Percentiles rank a stretch among this genome's conserved stretches.
These are phyloP conservation scores for Penicillium occitanis DNA, from an alignment of 2,329 filamentous ascomycete species.

Conservation along the genomic window DNA sequence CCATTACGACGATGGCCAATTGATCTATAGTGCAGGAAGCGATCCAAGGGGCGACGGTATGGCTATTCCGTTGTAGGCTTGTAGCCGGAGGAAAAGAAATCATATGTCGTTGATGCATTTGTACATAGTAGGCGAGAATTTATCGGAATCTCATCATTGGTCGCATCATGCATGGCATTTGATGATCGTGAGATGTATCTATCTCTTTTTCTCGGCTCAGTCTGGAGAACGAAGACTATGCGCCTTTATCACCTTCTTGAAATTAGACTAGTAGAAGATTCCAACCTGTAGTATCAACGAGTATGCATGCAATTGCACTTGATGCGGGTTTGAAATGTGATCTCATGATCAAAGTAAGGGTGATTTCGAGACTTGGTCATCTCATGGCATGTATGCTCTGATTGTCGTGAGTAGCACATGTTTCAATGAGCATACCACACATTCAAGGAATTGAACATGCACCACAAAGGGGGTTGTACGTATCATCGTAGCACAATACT, in stretches of 20 bases:
- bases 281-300: not conserved
- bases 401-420: not conserved
- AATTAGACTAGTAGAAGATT: not conserved
- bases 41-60: conserved; percentile 83
- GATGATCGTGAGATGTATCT: conserved; percentile 5
- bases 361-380: not conserved
- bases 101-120: not conserved
- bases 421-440: not conserved
- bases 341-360: conserved; percentile 6
- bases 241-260: not conserved
- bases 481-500: not conserved
- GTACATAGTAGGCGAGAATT: not conserved
- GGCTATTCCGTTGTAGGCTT: conserved; percentile 52
- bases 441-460: not conserved
- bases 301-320: conserved; percentile 4
- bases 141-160: conserved; percentile 3
- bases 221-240: not conserved
- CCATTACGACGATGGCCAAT: conserved; percentile 70
- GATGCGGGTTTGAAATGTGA: not conserved
- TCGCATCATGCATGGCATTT: conserved; percentile 6
- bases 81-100: conserved; percentile 19
- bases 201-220: not conserved
- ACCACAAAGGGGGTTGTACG: not conserved
- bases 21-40: conserved; percentile 84
- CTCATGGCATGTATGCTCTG: conserved; percentile 5